Base-by-base conservation (phyloP, 306 rosid species). In the Cucurbita ficifolia region DNA sequence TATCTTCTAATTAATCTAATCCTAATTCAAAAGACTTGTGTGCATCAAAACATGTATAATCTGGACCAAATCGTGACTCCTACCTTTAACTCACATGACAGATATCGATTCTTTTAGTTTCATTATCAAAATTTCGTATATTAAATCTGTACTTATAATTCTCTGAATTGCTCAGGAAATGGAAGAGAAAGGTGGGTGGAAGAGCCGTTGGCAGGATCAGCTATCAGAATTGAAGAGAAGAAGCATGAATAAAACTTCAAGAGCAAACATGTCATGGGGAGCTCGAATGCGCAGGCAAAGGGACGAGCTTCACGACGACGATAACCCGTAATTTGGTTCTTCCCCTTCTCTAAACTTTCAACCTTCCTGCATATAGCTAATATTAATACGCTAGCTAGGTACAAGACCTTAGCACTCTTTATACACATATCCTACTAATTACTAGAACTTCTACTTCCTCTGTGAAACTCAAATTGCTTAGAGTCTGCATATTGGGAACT, bases 241-340 rank as follows among this genome's bases (percentile, higher is more conserved):
- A 88, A 85, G 90, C 79, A 68, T 18, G 76, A 51, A 70, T 79
- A 88, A 76, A 72, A 86, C 84, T 72, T 81, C 38, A 1, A 63
- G 71, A 39, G 82, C 72, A 60, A 77, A 77, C 54, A 73, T 76
- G 88, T 89, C 96, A 13, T 92, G 97, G 97, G 97, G 89, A 29
- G 90, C 95, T 51, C 82, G 86, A 73, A 81, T 89, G 88, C 97
- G 97, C 52, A 80, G 81, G 21, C 85, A 82, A 80, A 86, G 53
- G 52, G 71, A 64, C 51, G n/a, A 40, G 51, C 22, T 35, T 60
- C 3, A 17, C 5, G 7, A 61, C 7, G 64, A 58, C 2, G 18
- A 5, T 14, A n/a, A 53, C 58, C 7, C 11, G 6, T 65, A 42
- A 65, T 40, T 42, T 12, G 35, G 72, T 40, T 19, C 21, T 43